Evolutionary conservation across 805 yeast genomes (phyloP), one percentile per base, ranked within the genome.

Genomic region (Starmerella scarabaei): DNA sequence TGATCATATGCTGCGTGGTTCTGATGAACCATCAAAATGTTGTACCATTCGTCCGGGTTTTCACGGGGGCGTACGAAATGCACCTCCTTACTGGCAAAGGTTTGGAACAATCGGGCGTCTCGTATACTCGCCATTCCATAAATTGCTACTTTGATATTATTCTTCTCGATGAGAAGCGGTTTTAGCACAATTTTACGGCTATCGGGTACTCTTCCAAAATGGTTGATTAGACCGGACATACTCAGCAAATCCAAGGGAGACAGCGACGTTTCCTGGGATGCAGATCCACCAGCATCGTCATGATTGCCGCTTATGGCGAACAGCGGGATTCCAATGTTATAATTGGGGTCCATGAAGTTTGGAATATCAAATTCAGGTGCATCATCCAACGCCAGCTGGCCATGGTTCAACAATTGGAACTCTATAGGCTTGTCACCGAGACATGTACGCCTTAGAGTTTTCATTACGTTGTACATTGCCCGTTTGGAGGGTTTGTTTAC

Each of bases 291-390:
- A 3, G 94, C 83, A 60, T 91, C 97, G 59, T 91, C 98, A 57
- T 91, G 98, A 53, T 91, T 91, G 2, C 98, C 98, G 34, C 88
- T 75, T 3, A 91, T 88, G 5, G 86, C 88, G 65, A 91, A 84
- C 7, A 91, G 71, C 0, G 98, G 98, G 14, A 86, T 71, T 0
- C 93, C 75, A 3, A 91, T 77, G 58, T 91, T 91, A 44, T 83
- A 60, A 57, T 91, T 84, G 2, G 88, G 84, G 57, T 91, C 97
- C 54, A 83, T 91, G 57, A 82, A 93, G 54, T 85, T 85, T 21
- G 86, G 80, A 40, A 72, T 70, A 36, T 76, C 71, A 49, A 80
- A 48, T 47, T 56, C 56, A 43, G 72, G 74, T 41, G 73, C 76
- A 36, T 72, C 75, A 47, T 80, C 67, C 1, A 75, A 73, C 11